Evolutionary conservation across 208 protist genomes (phyloP), one percentile per base, ranked within the genome.

Genomic region (Acanthamoeba castellanii): DNA sequence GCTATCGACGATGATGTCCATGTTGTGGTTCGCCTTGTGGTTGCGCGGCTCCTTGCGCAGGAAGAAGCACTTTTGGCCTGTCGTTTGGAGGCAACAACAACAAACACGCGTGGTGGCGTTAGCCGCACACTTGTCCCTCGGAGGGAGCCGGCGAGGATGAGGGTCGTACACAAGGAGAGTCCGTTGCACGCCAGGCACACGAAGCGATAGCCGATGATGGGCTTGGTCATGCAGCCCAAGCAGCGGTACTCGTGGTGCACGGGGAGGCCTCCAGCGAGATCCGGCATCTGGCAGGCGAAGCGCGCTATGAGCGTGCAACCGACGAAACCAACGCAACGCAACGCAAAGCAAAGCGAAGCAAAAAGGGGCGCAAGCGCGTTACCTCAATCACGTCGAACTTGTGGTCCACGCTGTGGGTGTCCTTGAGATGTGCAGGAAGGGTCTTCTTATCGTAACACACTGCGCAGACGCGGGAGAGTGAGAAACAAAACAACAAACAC

Each of bases 41-140:
- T 25, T 88, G 5, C 82, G 76, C 30, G 93, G 93, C 57, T 95
- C 93, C 82, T 91, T 95, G 57, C 66, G 52, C 32, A 95, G 32
- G 66, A 92, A 95, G 52, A 95, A 95, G 32, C 93, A 95, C 34
- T 95, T 95, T 25, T 95, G 93, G 64, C 93, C 93, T 95, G 45
- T 61, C 30, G 20, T 9, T 7, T 37, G 18, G 14, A 3, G 22
- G 37, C 4, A 1, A 76, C 55, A 30, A 11, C 22, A 55, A 70
- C 85, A 45, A 11, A 1, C 30, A 25, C 68, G 42, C 37, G n/a
- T 68, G 9, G 34, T 42, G 37, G 59, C 16, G 42, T 92, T 9
- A 30, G 37, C 27, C 16, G 27, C 27, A 78, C 11, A 9, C 9
- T 18, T n/a, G 47, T 1, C 13, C 20, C 7, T 59, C 13, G 52